Percentiles rank a stretch among this genome's conserved stretches.
phyloP scores from a whole-genome alignment of 2,329 filamentous ascomycete genomes.

The Cordyceps cateniannulata region DNA sequence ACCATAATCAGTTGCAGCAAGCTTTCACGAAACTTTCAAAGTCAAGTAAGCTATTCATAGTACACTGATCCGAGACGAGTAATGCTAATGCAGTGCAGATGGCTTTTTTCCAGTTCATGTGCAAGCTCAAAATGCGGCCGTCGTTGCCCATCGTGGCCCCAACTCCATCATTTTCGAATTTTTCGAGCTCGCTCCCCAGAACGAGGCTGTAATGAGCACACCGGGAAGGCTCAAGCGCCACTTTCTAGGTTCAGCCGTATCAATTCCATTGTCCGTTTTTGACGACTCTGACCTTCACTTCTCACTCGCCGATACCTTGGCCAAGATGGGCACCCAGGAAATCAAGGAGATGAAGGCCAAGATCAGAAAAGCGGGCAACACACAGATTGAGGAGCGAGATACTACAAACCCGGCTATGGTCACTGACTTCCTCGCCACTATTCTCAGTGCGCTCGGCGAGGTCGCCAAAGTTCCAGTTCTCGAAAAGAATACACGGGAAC shows the following conservation, averaged over 20 bases:
- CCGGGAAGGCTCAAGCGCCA: background rate
- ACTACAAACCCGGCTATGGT: background rate
- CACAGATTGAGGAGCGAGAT: background rate
- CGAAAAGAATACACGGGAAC: conserved; percentile 4
- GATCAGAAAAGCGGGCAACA: background rate
- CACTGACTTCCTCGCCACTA: background rate
- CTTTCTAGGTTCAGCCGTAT: conserved; percentile 1
- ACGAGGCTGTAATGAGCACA: background rate
- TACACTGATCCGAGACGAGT: no score
- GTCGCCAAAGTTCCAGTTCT: background rate
- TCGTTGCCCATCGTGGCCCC: background rate
- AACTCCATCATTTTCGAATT: background rate
- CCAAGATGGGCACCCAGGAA: conserved; percentile 1
- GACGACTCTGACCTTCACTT: background rate
- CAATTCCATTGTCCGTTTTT: background rate
- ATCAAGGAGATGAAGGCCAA: background rate
- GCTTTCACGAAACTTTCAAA: background rate
- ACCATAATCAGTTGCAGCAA: background rate
- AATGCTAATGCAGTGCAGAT: background rate
- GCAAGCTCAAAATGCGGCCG: background rate
- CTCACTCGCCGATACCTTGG: background rate
- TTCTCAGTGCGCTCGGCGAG: background rate
- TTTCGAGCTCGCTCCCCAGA: background rate
- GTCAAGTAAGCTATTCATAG: background rate
- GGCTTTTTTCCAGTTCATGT: background rate